Evolutionary conservation across 2,329 filamentous ascomycete species (phyloP), one percentile per base, ranked within the genome.

Genomic region (Ophiocordyceps australis): DNA sequence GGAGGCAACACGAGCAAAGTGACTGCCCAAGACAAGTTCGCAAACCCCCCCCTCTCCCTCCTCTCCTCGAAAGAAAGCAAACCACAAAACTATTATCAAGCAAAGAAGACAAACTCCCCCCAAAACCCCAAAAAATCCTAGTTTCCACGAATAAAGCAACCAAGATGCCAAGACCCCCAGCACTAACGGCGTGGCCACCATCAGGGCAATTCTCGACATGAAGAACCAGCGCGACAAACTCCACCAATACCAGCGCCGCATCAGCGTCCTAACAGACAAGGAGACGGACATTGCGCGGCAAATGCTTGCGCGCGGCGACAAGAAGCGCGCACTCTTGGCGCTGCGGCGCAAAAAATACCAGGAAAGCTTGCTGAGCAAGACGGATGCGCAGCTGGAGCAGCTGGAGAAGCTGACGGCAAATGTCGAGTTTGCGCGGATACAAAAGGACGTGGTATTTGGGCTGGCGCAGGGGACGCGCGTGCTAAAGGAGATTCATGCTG

Each of bases 181-280:
- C n/a, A n/a, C 22, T 20, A 14, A 18, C 20, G 33, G 23, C 24
- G 24, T 22, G 12, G n/a, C 13, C 20, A 14, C 14, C 9, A 27
- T n/a, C 23, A 94, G 85, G 58, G 86, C 86, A 32, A 94, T 95
- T 53, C 76, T 95, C 43, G 85, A 95, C 55, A 78, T 95, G 58
- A 95, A 95, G 59, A 82, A 73, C 54, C 86, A 95, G 58, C 85
- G 89, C 50, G 89, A 98, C 62, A 91, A 83, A 52, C 74, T 98
- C 4, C 85, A 91, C 44, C 83, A 92, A 50, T 95, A 95, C 58
- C 86, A 94, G 53, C 77, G 78, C 43, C 78, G 80, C 42, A 89
- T 98, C 45, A 76, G 74, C 19, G 63, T 80, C 26, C 70, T 98
- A 20, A 94, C 86, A 6, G 68, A 75, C 45, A 77, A 77, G 36